Percentiles rank a stretch among this genome's conserved stretches.
phyloP scores from a whole-genome alignment of 1,139 yeast species.

The Pichia sp. region DNA sequence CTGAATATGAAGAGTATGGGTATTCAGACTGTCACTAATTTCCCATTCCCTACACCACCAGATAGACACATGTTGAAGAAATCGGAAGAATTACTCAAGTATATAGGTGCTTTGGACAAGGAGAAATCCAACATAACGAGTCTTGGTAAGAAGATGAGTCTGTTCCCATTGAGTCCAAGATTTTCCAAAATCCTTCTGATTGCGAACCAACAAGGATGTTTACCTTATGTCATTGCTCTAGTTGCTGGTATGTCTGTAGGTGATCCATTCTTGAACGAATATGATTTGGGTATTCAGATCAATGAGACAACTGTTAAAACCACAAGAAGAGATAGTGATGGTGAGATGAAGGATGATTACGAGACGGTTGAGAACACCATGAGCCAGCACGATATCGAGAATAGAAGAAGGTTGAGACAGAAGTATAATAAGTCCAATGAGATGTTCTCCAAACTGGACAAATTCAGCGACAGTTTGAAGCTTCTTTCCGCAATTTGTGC shows the following conservation, averaged over 20 bases:
- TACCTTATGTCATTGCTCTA: conserved; percentile 81
- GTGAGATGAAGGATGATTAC: conserved; percentile 31
- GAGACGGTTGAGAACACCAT: conserved; percentile 28
- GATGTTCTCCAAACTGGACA: conserved; percentile 60
- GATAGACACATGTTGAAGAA: conserved; percentile 49
- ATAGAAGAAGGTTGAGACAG: conserved; percentile 37
- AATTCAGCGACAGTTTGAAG: conserved; percentile 66
- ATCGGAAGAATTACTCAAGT: conserved; percentile 63
- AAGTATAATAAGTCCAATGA: conserved; percentile 51
- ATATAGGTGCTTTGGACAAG: conserved; percentile 71
- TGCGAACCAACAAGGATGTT: conserved; percentile 80
- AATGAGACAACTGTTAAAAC: conserved; percentile 15
- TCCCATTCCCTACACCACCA: conserved; percentile 97
- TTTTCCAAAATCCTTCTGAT: conserved; percentile 84
- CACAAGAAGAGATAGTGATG: conserved; percentile 16
- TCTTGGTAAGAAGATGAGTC: conserved; percentile 78
- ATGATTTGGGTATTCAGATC: conserved; percentile 52
- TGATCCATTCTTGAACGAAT: conserved; percentile 75
- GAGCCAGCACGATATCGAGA: conserved; percentile 32
- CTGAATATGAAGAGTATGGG: conserved; percentile 97
- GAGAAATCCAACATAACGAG: conserved; percentile 49
- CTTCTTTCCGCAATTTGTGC: conserved; percentile 85
- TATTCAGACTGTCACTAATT: conserved; percentile 78
- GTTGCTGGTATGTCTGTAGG: conserved; percentile 94
- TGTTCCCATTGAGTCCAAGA: conserved; percentile 90